Base-by-base conservation (phyloP, 1,284 basidiomycete genomes). In the Cutaneotrichosporon mucoides region DNA sequence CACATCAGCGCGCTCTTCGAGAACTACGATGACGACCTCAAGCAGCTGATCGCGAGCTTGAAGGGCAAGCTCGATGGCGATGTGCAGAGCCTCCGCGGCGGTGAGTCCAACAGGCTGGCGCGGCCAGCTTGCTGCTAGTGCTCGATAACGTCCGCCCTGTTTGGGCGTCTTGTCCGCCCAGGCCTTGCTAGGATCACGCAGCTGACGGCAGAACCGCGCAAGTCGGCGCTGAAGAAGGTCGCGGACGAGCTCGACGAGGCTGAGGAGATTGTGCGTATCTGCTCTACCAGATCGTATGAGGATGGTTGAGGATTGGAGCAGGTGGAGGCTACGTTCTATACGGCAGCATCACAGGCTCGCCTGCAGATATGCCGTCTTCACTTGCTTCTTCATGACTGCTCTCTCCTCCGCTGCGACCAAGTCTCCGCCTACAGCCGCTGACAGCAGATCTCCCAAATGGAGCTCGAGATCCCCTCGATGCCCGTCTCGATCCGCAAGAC, bases 241-340 rank as follows among this genome's bases (percentile, higher is more conserved):
- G 90, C 95, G 73, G 92, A 94, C 84, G 95, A 99, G 76, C 82
- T 97, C 3, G 96, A 99, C 72, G 96, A 99, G 79, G 95, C 94
- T 0, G 94, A 98, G 69, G 96, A 99, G 82, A 93, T 98, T 84
- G 92, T 88, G 69, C 62, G 82, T 71, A 11, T 4, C 9, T 24
- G 8, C 24, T 11, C 10, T 8, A n/a, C n/a, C n/a, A n/a, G n/a
- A n/a, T n/a, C n/a, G n/a, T n/a, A n/a, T n/a, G n/a, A n/a, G n/a
- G n/a, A n/a, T n/a, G n/a, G n/a, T n/a, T n/a, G n/a, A n/a, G n/a
- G n/a, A n/a, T n/a, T n/a, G n/a, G n/a, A n/a, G n/a, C n/a, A n/a
- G n/a, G n/a, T n/a, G n/a, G n/a, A n/a, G n/a, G n/a, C n/a, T n/a
- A n/a, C n/a, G n/a, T n/a, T n/a, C n/a, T n/a, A n/a, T n/a, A n/a